Evolutionary conservation across 2,329 filamentous ascomycete genomes (phyloP).

Genomic region (Escovopsis sp.): DNA sequence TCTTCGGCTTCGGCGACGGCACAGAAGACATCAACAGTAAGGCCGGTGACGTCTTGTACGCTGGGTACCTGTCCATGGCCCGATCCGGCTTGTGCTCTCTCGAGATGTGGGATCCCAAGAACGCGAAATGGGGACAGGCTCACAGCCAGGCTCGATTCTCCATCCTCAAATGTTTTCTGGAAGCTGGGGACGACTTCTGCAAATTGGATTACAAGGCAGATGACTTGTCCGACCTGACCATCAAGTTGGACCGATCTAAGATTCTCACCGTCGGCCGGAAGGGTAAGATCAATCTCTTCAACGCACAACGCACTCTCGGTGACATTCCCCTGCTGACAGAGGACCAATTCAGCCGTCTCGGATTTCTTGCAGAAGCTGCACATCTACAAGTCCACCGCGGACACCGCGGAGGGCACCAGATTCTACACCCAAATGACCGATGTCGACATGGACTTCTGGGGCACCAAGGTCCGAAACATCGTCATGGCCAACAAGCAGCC

Average conservation of each 20-base stretch:
- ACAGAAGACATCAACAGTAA: conserved; percentile 54
- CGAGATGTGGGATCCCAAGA: conserved; percentile 90
- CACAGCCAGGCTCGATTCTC: conserved; percentile 87
- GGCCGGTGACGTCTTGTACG: conserved; percentile 78
- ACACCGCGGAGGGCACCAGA: conserved; percentile 59
- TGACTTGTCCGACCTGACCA: conserved; percentile 66
- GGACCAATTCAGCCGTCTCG: conserved; percentile 47
- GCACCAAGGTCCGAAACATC: conserved; percentile 59
- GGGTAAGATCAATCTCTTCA: conserved; percentile 20
- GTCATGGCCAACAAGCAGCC: conserved; percentile 67
- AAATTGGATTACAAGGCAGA: conserved; percentile 59
- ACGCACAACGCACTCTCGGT: no score
- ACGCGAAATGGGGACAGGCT: conserved; percentile 79
- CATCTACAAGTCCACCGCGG: conserved; percentile 81
- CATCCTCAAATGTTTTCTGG: conserved; percentile 72
- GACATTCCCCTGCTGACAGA: no score
- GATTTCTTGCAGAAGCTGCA: conserved; percentile 83
- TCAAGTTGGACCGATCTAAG: conserved; percentile 71
- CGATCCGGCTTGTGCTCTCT: conserved; percentile 77
- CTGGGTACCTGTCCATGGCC: conserved; percentile 85
- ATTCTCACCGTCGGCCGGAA: conserved; percentile 72
- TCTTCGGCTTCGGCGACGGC: conserved; percentile 83
- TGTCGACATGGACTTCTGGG: conserved; percentile 74
- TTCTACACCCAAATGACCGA: conserved; percentile 75
- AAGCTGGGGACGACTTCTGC: conserved; percentile 77